phyloP scores from a whole-genome alignment of 148 eudicot species.

The Silene conica region DNA sequence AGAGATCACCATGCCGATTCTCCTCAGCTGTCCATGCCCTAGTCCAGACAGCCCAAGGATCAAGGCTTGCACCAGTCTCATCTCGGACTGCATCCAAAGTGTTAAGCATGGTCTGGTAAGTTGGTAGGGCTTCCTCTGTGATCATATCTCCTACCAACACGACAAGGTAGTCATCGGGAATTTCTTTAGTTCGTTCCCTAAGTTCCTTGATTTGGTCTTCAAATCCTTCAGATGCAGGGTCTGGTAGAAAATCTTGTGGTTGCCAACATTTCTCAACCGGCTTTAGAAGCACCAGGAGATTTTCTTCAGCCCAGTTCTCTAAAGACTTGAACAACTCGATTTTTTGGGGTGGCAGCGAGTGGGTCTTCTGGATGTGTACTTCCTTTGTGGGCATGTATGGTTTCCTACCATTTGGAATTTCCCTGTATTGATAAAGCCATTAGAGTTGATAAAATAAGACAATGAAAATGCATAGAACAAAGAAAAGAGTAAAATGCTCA shows the following conservation, averaged over 20 bases:
- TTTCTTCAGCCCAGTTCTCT: constrained; percentile 49
- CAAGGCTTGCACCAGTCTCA: constrained; percentile 52
- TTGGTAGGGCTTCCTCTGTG: constrained; percentile 71
- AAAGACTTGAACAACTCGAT: constrained; percentile 52
- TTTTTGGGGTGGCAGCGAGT: constrained; percentile 59
- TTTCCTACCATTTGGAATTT: constrained; percentile 16
- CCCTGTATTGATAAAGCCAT: not conserved
- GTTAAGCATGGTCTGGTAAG: constrained; percentile 58
- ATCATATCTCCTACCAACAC: constrained; percentile 63
- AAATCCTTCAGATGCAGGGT: constrained; percentile 49
- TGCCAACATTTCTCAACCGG: constrained; percentile 67
- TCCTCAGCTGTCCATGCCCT: constrained; percentile 69
- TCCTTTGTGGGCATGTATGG: constrained; percentile 35
- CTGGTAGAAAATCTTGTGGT: constrained; percentile 59
- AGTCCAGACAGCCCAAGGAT: constrained; percentile 55
- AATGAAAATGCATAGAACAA: not conserved
- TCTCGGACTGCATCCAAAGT: constrained; percentile 54
- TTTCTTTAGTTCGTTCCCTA: constrained; percentile 39
- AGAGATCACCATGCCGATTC: constrained; percentile 61
- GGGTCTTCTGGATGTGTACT: constrained; percentile 37
- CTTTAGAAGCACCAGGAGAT: constrained; percentile 41
- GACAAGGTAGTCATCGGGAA: constrained; percentile 55
- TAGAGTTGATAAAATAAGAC: not conserved
- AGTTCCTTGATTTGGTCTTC: constrained; percentile 44
- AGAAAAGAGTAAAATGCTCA: not conserved